These are phyloP conservation scores for Sporothrix luriei DNA, from an alignment of 2,329 filamentous ascomycete species.

Conservation along the genomic window DNA sequence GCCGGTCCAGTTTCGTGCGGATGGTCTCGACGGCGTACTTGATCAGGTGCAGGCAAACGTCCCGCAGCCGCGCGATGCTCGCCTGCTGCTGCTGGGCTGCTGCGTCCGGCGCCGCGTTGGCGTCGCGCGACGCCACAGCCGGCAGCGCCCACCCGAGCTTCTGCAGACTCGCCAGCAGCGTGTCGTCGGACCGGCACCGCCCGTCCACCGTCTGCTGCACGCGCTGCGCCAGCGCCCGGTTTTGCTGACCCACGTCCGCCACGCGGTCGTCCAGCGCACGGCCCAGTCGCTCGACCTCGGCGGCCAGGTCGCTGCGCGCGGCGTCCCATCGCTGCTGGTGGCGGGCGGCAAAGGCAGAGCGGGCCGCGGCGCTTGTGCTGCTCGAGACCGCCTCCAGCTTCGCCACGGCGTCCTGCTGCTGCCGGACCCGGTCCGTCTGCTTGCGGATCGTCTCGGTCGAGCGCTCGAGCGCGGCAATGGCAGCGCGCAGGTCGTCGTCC, in stretches of 20 bases:
- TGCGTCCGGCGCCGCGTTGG: conserved; percentile 7
- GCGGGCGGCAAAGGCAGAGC: conserved; percentile 44
- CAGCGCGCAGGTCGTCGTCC: conserved; percentile 62
- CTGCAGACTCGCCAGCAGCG: conserved; percentile 64
- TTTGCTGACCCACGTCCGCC: conserved; percentile 56
- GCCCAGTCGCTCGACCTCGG: conserved; percentile 53
- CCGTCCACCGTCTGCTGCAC: conserved; percentile 54
- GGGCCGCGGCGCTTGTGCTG: conserved; percentile 43
- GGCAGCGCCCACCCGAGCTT: conserved; percentile 66
- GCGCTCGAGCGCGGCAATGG: conserved; percentile 64
- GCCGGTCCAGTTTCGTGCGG: conserved; percentile 57
- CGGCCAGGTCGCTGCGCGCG: conserved; percentile 48
- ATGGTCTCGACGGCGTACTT: conserved; percentile 60
- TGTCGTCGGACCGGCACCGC: conserved; percentile 64
- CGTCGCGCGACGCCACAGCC: conserved; percentile 41
- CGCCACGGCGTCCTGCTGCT: conserved; percentile 64
- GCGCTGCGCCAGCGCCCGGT: conserved; percentile 48
- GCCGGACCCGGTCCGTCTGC: conserved; percentile 63
- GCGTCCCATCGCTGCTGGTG: conserved; percentile 47
- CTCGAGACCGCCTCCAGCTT: conserved; percentile 50
- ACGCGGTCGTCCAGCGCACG: conserved; percentile 52
- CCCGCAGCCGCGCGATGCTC: conserved; percentile 61
- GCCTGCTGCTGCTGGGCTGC: conserved; percentile 54
- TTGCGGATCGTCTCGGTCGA: conserved; percentile 66
- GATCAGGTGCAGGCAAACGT: conserved; percentile 59